Evolutionary conservation across 129 eudicot genomes (phyloP).

Genomic region (Saussurea involucrata): DNA sequence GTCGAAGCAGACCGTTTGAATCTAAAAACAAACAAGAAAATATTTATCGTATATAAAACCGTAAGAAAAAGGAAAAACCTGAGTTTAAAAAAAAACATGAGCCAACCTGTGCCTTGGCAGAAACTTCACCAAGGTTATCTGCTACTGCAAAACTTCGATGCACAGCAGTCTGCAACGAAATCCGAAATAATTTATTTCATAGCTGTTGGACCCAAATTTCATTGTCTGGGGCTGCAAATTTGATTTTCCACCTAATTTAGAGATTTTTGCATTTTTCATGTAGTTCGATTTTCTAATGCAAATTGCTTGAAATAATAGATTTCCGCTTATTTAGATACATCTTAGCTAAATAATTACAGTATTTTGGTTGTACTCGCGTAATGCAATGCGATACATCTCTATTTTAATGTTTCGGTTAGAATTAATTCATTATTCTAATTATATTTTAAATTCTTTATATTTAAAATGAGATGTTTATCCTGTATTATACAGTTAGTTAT

Average conservation of each 20-base stretch:
- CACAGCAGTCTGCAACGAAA: constrained; percentile 61
- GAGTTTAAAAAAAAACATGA: neutral
- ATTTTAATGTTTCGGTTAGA: too few species aligned
- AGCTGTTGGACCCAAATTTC: neutral
- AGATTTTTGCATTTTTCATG: neutral
- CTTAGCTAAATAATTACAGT: neutral
- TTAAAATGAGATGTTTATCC: too few species aligned
- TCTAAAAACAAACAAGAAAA: constrained; percentile 46
- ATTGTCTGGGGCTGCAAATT: neutral
- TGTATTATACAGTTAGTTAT: too few species aligned
- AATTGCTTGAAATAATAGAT: neutral
- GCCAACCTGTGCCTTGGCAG: constrained; percentile 92
- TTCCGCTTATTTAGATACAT: neutral
- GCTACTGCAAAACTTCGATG: constrained; percentile 93
- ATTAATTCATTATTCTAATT: neutral
- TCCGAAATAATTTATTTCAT: too few species aligned
- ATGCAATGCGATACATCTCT: too few species aligned
- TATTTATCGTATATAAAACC: neutral
- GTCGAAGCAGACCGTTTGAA: constrained; percentile 93
- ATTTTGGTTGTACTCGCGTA: neutral
- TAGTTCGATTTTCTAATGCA: neutral
- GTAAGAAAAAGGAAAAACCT: neutral
- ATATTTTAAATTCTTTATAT: too few species aligned
- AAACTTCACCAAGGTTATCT: constrained; percentile 96
- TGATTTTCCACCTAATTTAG: neutral